Base-by-base conservation (phyloP, 2,329 filamentous ascomycete genomes). In the Chrysosporium keratinophilum region DNA sequence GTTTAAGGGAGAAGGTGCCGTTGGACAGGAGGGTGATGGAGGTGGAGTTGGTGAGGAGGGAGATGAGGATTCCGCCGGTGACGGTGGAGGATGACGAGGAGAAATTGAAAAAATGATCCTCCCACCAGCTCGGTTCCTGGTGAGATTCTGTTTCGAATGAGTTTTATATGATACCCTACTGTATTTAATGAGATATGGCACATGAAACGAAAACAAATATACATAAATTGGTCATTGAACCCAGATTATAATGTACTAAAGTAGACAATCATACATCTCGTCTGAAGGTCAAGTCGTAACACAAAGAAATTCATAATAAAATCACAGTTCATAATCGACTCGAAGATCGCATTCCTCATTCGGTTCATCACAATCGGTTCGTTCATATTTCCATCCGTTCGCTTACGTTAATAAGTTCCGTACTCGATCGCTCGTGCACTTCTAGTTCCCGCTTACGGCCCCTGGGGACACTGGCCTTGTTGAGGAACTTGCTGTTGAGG, bases 1-100 rank as follows among this genome's bases (percentile, higher is more conserved):
- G 68, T 14, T 60, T 74, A 58, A 63, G 54, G 35, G 56, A 50
- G 4, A 40, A 57, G 42, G 56, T 55, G n/a, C 44, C 55, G 50
- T 52, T 49, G 44, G 59, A 57, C 31, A 59, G 55, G 48, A 60
- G 40, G 41, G 63, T 61, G 28, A 48, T 64, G 51, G 59, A 63
- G 54, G 62, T 65, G 23, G 58, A 57, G 52, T 46, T 65, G 47
- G 54, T 58, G 35, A 62, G 62, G 57, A 55, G 52, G 42, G 54
- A 56, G 23, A 56, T 56, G 54, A 56, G 49, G 37, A 47, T 56
- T 17, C 54, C 54, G 12, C 54, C 54, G 5, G 49, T 49, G 1
- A 45, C 52, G 14, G 54, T 41, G 23, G 54, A 56, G 31, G 49
- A 56, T 43, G 48, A 52, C 20, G 49, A 56, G 28, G n/a, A 42